Base-by-base conservation (phyloP, 805 yeast genomes). In the Barnettozyma californica region DNA sequence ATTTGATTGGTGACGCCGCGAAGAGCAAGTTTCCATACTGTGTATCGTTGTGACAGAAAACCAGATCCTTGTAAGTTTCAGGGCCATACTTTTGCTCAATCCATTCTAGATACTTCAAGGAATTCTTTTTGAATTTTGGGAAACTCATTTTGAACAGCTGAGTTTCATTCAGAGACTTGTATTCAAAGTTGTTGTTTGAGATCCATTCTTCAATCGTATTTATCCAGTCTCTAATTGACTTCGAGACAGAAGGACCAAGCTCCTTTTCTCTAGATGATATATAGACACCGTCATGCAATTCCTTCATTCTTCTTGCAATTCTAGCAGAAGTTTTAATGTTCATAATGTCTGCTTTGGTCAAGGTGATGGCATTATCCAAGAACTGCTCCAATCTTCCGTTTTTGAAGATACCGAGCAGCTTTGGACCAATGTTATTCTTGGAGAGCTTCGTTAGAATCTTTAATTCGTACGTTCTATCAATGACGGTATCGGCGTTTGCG, bases 301-400 rank as follows among this genome's bases (percentile, higher is more conserved):
- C 97, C 61, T 91, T 84, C 98, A 94, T 94, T 71, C 99, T 83
- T 71, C 96, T 81, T 13, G 96, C 97, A 54, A 94, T 84, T 72
- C 87, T 85, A 54, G 84, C 82, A 43, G 90, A 80, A 18, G 87
- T 82, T 26, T 81, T 83, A 53, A 88, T 81, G 53, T 82, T 81
- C 63, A 95, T 75, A 44, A 94, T 78, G 56, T 87, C 88, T 8
- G 77, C 74, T 54, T 80, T 84, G 34, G 82, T 80, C 57, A 94
- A 74, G 1, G 98, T 84, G 46, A 77, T 71, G 19, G 95, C 92
- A 50, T 92, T 85, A 46, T 84, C 87, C 53, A 94, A 70, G 60
- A 84, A 94, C 68, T 94, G 97, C 68, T 94, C 99, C 58, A 94
- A 84, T 53, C 99, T 74, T 44, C 99, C 99, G 63, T 94, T 94